Evolutionary conservation across 148 eudicot species (phyloP).

Genomic region (Silene latifolia): DNA sequence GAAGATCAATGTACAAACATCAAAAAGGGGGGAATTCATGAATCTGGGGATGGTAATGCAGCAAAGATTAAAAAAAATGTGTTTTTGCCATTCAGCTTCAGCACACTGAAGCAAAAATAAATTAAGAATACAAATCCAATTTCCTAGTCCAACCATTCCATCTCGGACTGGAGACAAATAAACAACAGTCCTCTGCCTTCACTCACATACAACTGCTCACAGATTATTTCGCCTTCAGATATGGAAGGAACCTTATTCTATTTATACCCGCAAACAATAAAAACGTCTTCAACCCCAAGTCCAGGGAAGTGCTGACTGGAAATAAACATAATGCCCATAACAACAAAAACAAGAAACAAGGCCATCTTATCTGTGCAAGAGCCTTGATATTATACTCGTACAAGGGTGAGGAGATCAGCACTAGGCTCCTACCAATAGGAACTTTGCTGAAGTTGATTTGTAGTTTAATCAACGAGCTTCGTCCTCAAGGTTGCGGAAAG

Average conservation of each 20-base stretch:
- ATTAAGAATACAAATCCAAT: neutral
- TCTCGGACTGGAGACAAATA: neutral
- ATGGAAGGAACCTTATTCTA: neutral
- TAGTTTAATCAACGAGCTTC: conserved; percentile 57
- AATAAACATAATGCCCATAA: neutral
- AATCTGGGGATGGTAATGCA: no score
- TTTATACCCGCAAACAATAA: neutral
- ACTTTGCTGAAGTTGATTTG: neutral
- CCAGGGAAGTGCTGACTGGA: neutral
- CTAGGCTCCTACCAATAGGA: conserved; percentile 4
- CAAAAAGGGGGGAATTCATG: no score
- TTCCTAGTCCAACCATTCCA: neutral
- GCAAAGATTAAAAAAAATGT: no score
- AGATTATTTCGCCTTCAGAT: neutral
- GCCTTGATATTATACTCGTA: conserved; percentile 25
- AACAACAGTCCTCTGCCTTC: neutral
- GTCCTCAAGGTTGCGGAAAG: conserved; percentile 92
- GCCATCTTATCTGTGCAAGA: conserved; percentile 21
- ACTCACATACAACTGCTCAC: neutral
- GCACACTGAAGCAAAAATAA: neutral
- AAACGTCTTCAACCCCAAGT: neutral
- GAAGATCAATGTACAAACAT: no score
- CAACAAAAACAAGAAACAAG: conserved; percentile 16
- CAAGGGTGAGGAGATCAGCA: conserved; percentile 18
- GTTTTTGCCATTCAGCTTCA: no score